Base-by-base conservation (phyloP, 768 basidiomycete species). In the Leccinum disarticulatum region DNA sequence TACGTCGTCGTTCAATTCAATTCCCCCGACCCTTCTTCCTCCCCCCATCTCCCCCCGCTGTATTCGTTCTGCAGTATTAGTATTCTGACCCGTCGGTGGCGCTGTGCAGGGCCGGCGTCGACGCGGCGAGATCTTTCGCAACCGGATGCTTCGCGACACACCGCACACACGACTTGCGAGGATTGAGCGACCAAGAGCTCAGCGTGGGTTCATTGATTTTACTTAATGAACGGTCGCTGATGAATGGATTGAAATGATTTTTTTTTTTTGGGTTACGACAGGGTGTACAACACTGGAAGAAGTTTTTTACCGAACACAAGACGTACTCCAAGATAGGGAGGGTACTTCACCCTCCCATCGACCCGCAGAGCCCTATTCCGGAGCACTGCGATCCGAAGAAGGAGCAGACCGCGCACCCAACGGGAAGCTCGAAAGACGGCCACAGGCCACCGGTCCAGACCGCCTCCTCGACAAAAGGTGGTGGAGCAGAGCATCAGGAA, bases 91-190 rank as follows among this genome's bases (percentile, higher is more conserved):
- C 55, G 19, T 46, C 43, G 49, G 67, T 58, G 54, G 61, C 56
- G 62, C 58, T 61, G 38, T 67, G 81, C 64, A 83, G 91, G 75
- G 87, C 92, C 63, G 95, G 95, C 13, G 74, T 82, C 55, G 95
- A 98, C 73, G 93, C 92, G n/a, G 90, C 92, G 28, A 80, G 95
- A 65, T 90, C 95, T 0, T 98, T 93, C 73, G 92, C 84, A 49
- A 98, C 95, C 3, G 95, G 95, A 10, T 98, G 95, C 72, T 97
- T 98, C 79, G 81, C 86, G 66, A 85, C 85, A 4, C 95, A 98
- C 75, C 84, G 86, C 49, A 98, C 95, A 41, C 90, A 97, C 76
- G 95, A 98, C 76, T 78, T 89, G 61, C 87, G 95, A 62, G 96
- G 90, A 15, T 74, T 98, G 65, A 80, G 79, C 36, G 85, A 88